These are phyloP conservation scores for Hypomyces perniciosus DNA, from an alignment of 2,329 filamentous ascomycete species.

Conservation along the genomic window DNA sequence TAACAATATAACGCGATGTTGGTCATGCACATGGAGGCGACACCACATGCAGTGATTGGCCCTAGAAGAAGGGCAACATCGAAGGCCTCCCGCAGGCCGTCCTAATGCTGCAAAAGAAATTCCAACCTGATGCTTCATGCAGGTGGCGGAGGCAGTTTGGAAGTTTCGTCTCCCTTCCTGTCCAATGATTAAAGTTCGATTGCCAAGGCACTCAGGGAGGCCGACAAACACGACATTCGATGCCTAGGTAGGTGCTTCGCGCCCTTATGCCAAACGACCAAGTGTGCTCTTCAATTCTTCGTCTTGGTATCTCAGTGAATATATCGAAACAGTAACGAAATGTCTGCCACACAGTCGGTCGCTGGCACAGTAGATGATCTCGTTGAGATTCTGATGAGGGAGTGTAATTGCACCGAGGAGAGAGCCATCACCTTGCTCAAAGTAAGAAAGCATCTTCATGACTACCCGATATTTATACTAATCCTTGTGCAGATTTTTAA, in stretches of 20 bases:
- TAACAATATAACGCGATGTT: background rate
- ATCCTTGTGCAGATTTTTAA: background rate
- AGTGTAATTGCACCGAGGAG: conserved; percentile 1
- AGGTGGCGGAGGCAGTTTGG: background rate
- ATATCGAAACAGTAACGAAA: background rate
- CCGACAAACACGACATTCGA: background rate
- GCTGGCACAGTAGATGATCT: background rate
- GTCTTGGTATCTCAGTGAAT: background rate
- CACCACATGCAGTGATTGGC: background rate
- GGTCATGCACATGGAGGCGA: background rate
- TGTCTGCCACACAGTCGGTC: background rate
- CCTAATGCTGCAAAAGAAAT: background rate
- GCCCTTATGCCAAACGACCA: background rate
- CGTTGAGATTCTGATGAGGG: background rate
- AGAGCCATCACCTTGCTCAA: conserved; percentile 2
- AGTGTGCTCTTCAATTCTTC: too few species aligned
- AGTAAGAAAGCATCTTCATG: background rate
- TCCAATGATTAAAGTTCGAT: background rate
- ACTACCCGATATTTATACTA: background rate
- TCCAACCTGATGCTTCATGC: background rate
- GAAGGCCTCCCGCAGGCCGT: conserved; percentile 3
- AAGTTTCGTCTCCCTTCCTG: background rate
- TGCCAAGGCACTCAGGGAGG: too few species aligned
- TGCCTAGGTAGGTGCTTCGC: background rate
- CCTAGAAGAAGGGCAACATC: background rate